Evolutionary conservation across 2,329 filamentous ascomycete species (phyloP), one percentile per base, ranked within the genome.

Genomic region (Chlorencoelia australis): DNA sequence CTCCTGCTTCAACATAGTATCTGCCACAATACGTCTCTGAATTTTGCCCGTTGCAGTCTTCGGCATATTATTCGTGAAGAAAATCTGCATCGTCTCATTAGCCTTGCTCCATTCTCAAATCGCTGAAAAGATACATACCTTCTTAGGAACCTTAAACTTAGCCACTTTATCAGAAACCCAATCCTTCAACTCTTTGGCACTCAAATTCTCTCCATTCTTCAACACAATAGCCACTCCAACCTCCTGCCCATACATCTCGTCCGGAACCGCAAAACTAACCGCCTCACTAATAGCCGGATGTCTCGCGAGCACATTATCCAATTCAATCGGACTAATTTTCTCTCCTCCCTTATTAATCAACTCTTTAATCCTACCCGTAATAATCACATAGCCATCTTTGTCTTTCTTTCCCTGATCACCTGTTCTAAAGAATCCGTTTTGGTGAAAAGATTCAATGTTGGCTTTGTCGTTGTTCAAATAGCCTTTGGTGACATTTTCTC

Each of bases 1-100:
- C 39, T 78, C 75, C 57, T 79, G 71, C 66, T 83, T 83, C 59
- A 79, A 67, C 82, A 93, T 89, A 19, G 74, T 75, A 59, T 89
- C 83, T 10, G 84, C 84, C n/a, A 93, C 84, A 52, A 88, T 84
- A 44, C 83, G 73, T 43, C 85, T 68, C 62, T 93, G 85, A 41
- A 93, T 82, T 68, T 93, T 93, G 38, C 85, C 85, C 5, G 85
- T 93, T n/a, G 85, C 84, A 4, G 86, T 89, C 70, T 93, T 93
- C 44, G 85, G 85, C 76, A 93, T 93, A 46, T 79, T 64, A 40
- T 85, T 72, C 22, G 84, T 84, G 51, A 91, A 87, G 65, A 82
- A 91, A 22, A 88, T 66, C 78, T 82, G 22, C 35, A 11, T 39
- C 18, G 44, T 28, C n/a, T n/a, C n/a, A n/a, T n/a, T n/a, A n/a